Conservation (phyloP, 2,329 filamentous ascomycete species). For the Aspergillus sergii region DNA sequence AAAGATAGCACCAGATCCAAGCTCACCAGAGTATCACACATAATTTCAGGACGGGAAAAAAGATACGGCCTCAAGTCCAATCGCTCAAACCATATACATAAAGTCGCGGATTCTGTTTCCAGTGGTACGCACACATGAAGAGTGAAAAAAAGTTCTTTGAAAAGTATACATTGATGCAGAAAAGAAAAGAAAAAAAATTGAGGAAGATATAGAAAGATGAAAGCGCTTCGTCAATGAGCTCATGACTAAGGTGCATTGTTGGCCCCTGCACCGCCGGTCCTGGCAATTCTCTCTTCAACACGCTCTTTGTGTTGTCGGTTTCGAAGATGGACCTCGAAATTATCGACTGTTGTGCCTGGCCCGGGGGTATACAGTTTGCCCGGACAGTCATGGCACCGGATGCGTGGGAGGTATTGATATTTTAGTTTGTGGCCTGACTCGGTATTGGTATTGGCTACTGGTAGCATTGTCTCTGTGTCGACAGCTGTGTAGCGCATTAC, state of each 20-base stretch:
- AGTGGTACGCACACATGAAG: conserved; percentile 6
- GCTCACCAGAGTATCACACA: conserved; percentile 15
- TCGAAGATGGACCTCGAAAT: conserved; percentile 90
- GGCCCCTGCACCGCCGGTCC: conserved; percentile 19
- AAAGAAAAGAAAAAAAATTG: not conserved
- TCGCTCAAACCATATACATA: conserved; percentile 25
- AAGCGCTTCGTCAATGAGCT: conserved; percentile 14
- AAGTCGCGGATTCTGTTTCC: not conserved
- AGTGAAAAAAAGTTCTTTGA: not conserved
- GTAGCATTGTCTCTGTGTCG: conserved; percentile 69
- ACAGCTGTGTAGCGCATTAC: conserved; percentile 89
- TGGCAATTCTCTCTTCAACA: conserved; percentile 58
- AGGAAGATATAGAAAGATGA: not conserved
- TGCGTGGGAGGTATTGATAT: conserved; percentile 83
- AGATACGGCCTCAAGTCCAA: conserved; percentile 6
- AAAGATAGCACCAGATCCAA: not conserved
- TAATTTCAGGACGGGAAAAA: not conserved
- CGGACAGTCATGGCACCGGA: conserved; percentile 88
- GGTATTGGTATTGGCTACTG: conserved; percentile 57
- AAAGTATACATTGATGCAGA: conserved; percentile 17
- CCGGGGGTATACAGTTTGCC: conserved; percentile 93
- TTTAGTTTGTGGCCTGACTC: conserved; percentile 65
- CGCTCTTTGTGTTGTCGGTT: conserved; percentile 78
- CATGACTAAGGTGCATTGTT: conserved; percentile 18
- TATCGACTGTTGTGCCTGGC: conserved; percentile 79